phyloP scores from a whole-genome alignment of 306 rosid species.

The Leucaena leucocephala region DNA sequence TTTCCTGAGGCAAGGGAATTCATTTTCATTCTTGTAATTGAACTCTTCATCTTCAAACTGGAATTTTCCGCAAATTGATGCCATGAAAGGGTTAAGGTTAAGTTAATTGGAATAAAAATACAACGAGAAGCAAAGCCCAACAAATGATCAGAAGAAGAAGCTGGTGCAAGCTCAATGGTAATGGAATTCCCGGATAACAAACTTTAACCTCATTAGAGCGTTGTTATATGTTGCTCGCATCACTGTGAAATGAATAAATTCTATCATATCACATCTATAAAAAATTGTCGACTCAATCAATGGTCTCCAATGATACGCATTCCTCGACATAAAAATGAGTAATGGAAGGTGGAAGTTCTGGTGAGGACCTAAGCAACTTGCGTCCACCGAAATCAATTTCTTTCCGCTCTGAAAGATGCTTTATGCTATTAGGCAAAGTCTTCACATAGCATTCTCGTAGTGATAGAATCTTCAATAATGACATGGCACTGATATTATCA shows the following conservation, averaged over 20 bases:
- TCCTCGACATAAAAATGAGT: not conserved
- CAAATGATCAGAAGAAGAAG: not conserved
- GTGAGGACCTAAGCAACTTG: not conserved
- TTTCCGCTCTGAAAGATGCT: not conserved
- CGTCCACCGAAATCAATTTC: not conserved
- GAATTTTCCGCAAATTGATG: not conserved
- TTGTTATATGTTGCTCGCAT: not conserved
- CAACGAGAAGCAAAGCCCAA: not conserved
- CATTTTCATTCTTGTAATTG: not conserved
- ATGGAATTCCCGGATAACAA: not conserved
- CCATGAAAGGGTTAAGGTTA: not conserved
- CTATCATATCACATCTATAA: no score
- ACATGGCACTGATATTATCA: not conserved
- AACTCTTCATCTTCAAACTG: not conserved
- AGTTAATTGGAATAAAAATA: not conserved
- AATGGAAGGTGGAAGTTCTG: not conserved
- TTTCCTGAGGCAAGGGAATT: accelerated
- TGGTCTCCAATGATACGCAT: not conserved
- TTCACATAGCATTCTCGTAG: not conserved
- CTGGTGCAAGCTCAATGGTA: not conserved
- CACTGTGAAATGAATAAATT: not conserved
- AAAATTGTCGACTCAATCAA: no score
- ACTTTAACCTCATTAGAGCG: not conserved
- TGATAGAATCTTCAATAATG: not conserved
- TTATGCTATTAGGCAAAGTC: not conserved